phyloP scores from a whole-genome alignment of 148 eudicot genomes.

The Fagopyrum esculentum region DNA sequence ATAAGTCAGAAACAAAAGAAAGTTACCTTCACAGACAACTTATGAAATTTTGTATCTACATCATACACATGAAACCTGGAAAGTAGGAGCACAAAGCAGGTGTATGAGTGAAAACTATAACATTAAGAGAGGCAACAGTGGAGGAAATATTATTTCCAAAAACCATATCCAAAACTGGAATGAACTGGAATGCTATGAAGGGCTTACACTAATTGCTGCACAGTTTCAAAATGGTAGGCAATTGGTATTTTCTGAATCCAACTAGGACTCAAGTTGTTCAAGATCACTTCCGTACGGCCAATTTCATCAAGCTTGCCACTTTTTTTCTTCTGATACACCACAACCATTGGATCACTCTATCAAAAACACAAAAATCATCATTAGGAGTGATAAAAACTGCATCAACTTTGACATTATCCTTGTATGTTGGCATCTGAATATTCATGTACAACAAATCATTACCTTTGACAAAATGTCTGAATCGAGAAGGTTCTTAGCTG shows the following conservation, averaged over 20 bases:
- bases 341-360: conserved; percentile 93
- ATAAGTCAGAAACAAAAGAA: background rate
- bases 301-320: conserved; percentile 72
- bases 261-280: conserved; percentile 68
- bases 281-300: conserved; percentile 93
- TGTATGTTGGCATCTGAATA: background rate
- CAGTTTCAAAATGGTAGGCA: conserved; percentile 79
- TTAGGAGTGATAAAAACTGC: background rate
- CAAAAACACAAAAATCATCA: background rate
- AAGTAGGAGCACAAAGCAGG: conserved; percentile 1
- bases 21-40: conserved; percentile 57
- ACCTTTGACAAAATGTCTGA: conserved; percentile 77
- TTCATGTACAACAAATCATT: conserved; percentile 8
- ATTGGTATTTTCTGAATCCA: conserved; percentile 73
- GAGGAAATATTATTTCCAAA: too few species aligned
- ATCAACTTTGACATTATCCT: background rate
- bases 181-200: background rate
- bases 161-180: too few species aligned
- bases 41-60: conserved; percentile 74
- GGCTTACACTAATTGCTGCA: conserved; percentile 67
- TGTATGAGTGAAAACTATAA: background rate
- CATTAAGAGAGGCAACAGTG: background rate
- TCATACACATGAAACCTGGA: conserved; percentile 72
- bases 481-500: conserved; percentile 72
- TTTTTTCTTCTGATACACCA: conserved; percentile 58